These are phyloP conservation scores for Immersiporthe knoxdaviesiana DNA, from an alignment of 2,329 filamentous ascomycete genomes.

Conservation along the genomic window DNA sequence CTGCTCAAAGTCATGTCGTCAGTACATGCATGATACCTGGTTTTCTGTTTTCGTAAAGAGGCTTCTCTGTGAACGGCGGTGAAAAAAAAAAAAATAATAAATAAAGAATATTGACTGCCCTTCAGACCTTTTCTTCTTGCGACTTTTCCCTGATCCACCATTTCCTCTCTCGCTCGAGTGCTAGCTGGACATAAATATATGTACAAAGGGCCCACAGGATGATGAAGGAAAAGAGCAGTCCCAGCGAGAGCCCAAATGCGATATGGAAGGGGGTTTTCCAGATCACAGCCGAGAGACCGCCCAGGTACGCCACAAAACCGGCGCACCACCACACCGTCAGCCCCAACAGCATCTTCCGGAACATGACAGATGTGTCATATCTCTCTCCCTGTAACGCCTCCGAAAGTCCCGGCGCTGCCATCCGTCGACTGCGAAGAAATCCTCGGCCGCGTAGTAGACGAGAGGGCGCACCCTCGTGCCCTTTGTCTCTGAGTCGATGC, in stretches of 20 bases:
- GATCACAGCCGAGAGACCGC: conserved; percentile 25
- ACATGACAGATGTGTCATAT: conserved; percentile 25
- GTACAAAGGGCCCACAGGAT: conserved; percentile 21
- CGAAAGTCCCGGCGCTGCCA: conserved; percentile 25
- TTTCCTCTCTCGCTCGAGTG: conserved; percentile 22
- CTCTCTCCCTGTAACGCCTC: conserved; percentile 23
- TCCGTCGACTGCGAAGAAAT: conserved; percentile 26
- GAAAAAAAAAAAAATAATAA: no score
- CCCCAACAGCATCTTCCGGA: conserved; percentile 23
- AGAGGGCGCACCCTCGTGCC: conserved; percentile 22
- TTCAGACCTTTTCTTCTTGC: conserved; percentile 17
- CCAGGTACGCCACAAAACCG: conserved; percentile 24
- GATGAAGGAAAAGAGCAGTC: conserved; percentile 21
- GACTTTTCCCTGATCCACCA: conserved; percentile 25
- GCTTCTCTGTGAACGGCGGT: neutral
- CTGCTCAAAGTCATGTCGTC: neutral
- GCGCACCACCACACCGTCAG: conserved; percentile 26
- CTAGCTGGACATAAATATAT: conserved; percentile 18
- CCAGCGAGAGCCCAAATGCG: conserved; percentile 26
- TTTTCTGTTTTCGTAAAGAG: no score
- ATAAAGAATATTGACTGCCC: no score
- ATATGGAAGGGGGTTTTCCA: conserved; percentile 21
- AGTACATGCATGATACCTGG: neutral
- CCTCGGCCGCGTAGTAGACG: conserved; percentile 26
- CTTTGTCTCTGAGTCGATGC: conserved; percentile 18